Base-by-base conservation (phyloP, 495 filamentous ascomycete species). In the Thozetella sp. region DNA sequence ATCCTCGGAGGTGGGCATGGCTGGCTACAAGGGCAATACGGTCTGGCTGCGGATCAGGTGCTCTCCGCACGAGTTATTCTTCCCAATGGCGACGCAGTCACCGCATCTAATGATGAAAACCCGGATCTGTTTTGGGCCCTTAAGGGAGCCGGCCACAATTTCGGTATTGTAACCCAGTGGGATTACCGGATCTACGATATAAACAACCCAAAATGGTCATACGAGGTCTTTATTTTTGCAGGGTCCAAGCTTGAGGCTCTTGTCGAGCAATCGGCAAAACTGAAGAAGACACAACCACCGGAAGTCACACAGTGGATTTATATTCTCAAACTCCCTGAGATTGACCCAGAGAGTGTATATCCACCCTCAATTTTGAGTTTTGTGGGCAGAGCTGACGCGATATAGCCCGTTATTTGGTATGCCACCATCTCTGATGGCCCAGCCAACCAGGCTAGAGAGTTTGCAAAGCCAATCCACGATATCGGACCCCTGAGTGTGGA, bases 1-100 rank as follows among this genome's bases (percentile, higher is more conserved):
- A 76, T 67, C 0, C 80, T 88, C n/a, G 85, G 86, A 22, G 85
- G 83, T 56, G 86, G 85, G 19, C 79, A 85, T 56, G 83, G 86
- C 17, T 74, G 71, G 59, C 74, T 82, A 13, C 78, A 84, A 65
- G 85, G 85, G n/a, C 71, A 71, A 20, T 67, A 86, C 62, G 85
- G 86, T 3, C 76, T 89, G 22, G 56, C 85, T n/a, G 66, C 77
- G 4, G 85, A 89, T 55, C 74, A 82, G 40, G 73, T 86, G 24
- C 55, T 83, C 11, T 81, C 79, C 0, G 63, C 75, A 60, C 72
- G 77, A 20, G 64, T 88, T 13, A 80, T 88, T 0, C 69, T 84
- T 9, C 82, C 82, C 4, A 70, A 84, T 57, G 86, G 85, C 10
- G 59, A 61, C 15, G 61, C 66, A 3, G 74, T 76, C 12, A 76